Percentiles rank a stretch among this genome's conserved stretches.
Conservation (phyloP, 441 rosid species). For the Erysimum cheiri region DNA sequence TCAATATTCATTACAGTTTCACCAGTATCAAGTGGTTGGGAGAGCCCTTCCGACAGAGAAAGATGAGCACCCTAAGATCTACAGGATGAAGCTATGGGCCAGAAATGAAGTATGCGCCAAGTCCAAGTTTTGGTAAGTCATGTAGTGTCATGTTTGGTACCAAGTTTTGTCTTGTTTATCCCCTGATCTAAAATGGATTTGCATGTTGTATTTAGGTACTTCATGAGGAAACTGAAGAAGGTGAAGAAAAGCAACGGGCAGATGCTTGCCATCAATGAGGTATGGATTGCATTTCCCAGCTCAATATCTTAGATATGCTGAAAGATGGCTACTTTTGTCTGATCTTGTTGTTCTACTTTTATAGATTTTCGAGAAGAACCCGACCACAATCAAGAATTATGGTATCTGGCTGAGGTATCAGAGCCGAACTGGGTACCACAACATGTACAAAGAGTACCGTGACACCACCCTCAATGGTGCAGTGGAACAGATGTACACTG, state of each 20-base stretch:
- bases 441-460: constrained; percentile 70
- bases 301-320: not conserved
- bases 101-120: constrained; percentile 57
- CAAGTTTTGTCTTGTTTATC: not conserved
- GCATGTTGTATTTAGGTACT: constrained; percentile 47
- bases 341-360: not conserved
- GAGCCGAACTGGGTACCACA: constrained; percentile 68
- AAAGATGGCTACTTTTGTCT: not conserved
- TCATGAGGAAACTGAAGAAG: constrained; percentile 65
- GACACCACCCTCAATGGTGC: constrained; percentile 67
- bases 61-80: constrained; percentile 56
- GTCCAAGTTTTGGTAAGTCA: constrained; percentile 49
- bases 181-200: not conserved
- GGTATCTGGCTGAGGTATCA: constrained; percentile 71
- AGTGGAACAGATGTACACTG: constrained; percentile 67
- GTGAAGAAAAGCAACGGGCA: constrained; percentile 69
- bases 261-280: constrained; percentile 73
- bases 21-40: constrained; percentile 59
- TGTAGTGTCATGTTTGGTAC: not conserved
- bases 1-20: constrained; percentile 43
- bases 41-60: constrained; percentile 53
- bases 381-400: constrained; percentile 57
- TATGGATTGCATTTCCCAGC: constrained; percentile 22
- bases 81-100: constrained; percentile 56
- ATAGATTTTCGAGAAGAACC: constrained; percentile 66